Conservation (phyloP, 148 eudicot species). For the Rhododendron vialii region DNA sequence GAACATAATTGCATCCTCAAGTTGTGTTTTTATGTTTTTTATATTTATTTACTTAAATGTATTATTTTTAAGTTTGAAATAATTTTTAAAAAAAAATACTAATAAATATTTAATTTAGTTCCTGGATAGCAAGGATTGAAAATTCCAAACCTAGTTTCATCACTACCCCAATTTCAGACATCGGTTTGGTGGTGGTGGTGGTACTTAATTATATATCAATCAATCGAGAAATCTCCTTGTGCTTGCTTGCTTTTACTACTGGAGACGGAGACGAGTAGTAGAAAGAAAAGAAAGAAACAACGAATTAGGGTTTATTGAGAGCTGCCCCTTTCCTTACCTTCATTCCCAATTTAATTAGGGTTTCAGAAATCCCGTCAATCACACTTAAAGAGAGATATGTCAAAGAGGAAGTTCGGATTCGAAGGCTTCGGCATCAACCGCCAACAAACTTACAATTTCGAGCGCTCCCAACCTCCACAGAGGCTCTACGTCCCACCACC, state of each 20-base stretch:
- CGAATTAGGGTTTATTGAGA: neutral
- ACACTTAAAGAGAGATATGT: conserved; percentile 29
- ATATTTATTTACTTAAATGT: too few species aligned
- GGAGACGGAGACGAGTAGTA: neutral
- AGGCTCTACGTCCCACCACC: conserved; percentile 79
- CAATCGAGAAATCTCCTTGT: neutral
- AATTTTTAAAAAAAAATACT: too few species aligned
- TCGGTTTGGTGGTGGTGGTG: too few species aligned
- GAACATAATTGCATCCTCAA: too few species aligned
- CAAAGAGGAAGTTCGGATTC: conserved; percentile 91
- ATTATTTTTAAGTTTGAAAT: too few species aligned
- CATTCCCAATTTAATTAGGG: neutral
- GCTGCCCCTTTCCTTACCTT: neutral
- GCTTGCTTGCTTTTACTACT: neutral
- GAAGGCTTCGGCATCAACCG: conserved; percentile 93
- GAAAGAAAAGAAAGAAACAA: neutral
- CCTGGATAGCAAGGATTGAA: too few species aligned
- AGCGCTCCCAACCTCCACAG: conserved; percentile 53
- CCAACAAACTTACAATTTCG: conserved; percentile 81
- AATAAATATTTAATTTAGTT: too few species aligned
- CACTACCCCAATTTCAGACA: neutral
- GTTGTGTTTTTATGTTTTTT: too few species aligned
- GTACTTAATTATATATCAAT: too few species aligned
- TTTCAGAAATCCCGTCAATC: neutral
- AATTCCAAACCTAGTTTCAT: too few species aligned